Evolutionary conservation across 176 grass and related monocot species (phyloP), one percentile per base, ranked within the genome.

Genomic region (Ananas comosus): DNA sequence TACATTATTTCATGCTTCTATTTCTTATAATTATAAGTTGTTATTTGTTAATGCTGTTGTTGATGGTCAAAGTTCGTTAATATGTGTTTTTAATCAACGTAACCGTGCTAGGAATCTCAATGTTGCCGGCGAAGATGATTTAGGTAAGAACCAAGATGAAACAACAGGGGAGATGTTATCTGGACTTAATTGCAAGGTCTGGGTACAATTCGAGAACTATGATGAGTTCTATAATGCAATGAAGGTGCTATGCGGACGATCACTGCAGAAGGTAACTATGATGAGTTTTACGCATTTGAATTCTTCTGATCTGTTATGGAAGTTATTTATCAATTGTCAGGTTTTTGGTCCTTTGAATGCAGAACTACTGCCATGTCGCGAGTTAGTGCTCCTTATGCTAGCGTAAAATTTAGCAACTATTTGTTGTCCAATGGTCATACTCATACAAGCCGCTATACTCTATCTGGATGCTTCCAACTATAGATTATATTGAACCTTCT

Each of bases 181-280:
- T 81, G 89, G 79, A 72, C 89, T 97, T 59, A 97, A 92, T 79
- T 97, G 89, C 63, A 92, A 97, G 76, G 79, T 97, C 48, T 81
- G 79, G 83, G 93, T 92, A 47, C 85, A 88, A 82, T 92, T 92
- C 77, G 93, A 97, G 77, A 83, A 29, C 72, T 87, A 92, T 0
- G 82, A 85, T 63, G 89, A 97, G 61, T 97, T 90, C 79, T 79
- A 79, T 13, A 73, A 82, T 92, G 93, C 89, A 77, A 87, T 92
- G 83, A 90, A 85, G n/a, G 81, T 74, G 29, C 82, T 97, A 66
- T 97, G 81, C 65, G 86, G 89, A 59, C 77, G 89, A 9, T 92
- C 89, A 23, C 76, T 96, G 73, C 81, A 87, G 59, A 96, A 96
- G 83, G 93, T 92, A 74, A 67, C 16, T 23, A 56, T 83, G 12